phyloP scores from a whole-genome alignment of 768 basidiomycete species.

The Amanita pseudoporphyria region DNA sequence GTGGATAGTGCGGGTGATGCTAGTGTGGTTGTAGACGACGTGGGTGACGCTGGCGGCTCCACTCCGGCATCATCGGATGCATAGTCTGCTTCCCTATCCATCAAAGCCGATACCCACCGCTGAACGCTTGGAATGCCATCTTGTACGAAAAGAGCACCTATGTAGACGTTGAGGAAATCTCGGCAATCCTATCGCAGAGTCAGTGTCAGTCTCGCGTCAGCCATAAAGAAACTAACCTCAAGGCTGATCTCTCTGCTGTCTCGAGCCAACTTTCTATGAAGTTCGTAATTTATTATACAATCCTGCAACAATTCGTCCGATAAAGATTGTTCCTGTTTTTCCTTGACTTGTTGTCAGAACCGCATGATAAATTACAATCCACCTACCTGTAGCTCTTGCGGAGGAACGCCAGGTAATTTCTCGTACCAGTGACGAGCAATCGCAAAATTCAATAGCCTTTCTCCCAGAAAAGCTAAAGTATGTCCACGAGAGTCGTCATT shows the following conservation, averaged over 20 bases:
- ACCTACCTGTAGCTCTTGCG: too few species aligned
- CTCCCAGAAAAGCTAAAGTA: too few species aligned
- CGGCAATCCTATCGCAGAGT: too few species aligned
- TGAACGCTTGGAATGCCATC: neutral
- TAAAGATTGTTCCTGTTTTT: too few species aligned
- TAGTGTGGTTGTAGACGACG: too few species aligned
- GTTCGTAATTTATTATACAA: neutral
- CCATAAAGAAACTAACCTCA: neutral
- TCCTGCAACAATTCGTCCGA: neutral
- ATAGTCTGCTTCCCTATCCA: neutral
- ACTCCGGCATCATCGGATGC: neutral
- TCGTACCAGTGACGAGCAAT: constrained; percentile 24
- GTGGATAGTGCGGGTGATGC: too few species aligned
- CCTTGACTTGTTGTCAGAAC: neutral
- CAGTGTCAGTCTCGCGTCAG: neutral
- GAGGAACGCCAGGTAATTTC: too few species aligned
- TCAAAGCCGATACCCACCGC: constrained; percentile 3
- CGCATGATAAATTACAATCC: too few species aligned
- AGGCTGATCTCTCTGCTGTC: neutral
- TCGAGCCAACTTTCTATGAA: too few species aligned
- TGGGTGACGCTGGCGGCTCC: too few species aligned
- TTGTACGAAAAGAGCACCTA: too few species aligned
- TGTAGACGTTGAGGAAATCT: too few species aligned
- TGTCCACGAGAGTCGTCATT: neutral
- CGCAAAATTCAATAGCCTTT: constrained; percentile 2